Percentiles rank a stretch among this genome's conserved stretches.
Conservation (phyloP, 331 rosid genomes). For the Acacia pycnantha region DNA sequence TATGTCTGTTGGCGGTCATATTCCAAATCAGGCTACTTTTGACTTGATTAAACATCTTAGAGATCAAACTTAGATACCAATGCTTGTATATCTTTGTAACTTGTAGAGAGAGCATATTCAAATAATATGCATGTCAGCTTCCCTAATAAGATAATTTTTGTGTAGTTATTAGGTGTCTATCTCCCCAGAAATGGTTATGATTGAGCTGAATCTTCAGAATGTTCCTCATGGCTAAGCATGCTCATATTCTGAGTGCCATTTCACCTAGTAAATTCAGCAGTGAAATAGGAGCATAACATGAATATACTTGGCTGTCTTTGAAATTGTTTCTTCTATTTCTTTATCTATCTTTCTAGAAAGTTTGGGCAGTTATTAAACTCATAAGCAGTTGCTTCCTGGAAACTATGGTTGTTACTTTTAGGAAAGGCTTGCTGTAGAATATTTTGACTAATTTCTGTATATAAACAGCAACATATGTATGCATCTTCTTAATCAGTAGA, state of each 20-base stretch:
- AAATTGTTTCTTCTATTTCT: background rate
- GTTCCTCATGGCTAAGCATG: background rate
- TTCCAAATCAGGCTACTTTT: background rate
- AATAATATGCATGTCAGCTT: background rate
- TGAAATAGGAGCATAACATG: background rate
- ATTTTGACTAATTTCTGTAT: background rate
- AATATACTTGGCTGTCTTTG: background rate
- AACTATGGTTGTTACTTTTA: background rate
- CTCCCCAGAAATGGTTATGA: background rate
- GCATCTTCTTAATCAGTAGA: slow-evolving; percentile 12
- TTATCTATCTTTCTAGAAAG: background rate
- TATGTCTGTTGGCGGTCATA: background rate
- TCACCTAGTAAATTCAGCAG: background rate
- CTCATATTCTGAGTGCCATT: background rate
- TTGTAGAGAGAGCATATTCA: background rate
- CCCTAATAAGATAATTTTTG: background rate
- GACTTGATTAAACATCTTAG: background rate
- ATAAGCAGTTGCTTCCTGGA: background rate
- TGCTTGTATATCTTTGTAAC: background rate
- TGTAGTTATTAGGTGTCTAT: background rate
- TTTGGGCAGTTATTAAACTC: background rate
- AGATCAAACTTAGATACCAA: background rate
- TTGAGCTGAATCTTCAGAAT: background rate
- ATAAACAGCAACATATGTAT: background rate
- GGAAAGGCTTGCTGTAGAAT: background rate